A percentile compares a stretch with the other conserved stretches of the same genome.
Evolutionary conservation across 768 basidiomycete species (phyloP).

Genomic region (Paxillus rubicundulus): DNA sequence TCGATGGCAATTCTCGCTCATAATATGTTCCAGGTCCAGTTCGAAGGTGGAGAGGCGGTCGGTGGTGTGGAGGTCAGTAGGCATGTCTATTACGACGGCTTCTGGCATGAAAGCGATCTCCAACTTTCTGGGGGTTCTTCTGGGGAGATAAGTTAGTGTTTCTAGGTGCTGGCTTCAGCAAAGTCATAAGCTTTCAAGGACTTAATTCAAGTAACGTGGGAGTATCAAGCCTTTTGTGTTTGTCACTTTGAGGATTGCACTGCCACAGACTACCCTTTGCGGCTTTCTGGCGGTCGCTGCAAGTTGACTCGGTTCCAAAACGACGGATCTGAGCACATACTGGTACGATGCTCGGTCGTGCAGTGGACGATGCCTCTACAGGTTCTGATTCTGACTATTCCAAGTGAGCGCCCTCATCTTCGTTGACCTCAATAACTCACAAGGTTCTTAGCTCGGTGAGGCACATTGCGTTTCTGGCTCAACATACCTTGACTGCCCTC

Average conservation of each 20-base stretch:
- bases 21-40: slow-evolving; percentile 9
- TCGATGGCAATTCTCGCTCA: slow-evolving; percentile 3
- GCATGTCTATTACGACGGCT: slow-evolving; percentile 33
- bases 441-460: slow-evolving; percentile 26
- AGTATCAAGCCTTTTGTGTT: slow-evolving; percentile 14
- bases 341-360: slow-evolving; percentile 35
- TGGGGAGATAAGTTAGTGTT: not conserved
- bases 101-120: slow-evolving; percentile 23
- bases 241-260: slow-evolving; percentile 7
- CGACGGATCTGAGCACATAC: slow-evolving; percentile 15
- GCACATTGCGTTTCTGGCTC: slow-evolving; percentile 13
- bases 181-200: too few relatives aligned
- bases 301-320: slow-evolving; percentile 26
- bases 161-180: not conserved
- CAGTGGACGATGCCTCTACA: slow-evolving; percentile 85
- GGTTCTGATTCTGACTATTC: slow-evolving; percentile 96
- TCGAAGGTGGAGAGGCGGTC: slow-evolving; percentile 12
- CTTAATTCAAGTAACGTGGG: slow-evolving; percentile 5
- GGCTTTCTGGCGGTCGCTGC: slow-evolving; percentile 3
- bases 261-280: slow-evolving; percentile 14
- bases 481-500: slow-evolving; percentile 13
- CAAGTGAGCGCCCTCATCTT: slow-evolving; percentile 54
- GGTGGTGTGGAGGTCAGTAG: slow-evolving; percentile 31
- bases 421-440: slow-evolving; percentile 12
- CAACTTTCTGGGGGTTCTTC: not conserved